A percentile compares a stretch with the other conserved stretches of the same genome.
phyloP scores from a whole-genome alignment of 495 filamentous ascomycete species.

The Neurospora tetraspora region DNA sequence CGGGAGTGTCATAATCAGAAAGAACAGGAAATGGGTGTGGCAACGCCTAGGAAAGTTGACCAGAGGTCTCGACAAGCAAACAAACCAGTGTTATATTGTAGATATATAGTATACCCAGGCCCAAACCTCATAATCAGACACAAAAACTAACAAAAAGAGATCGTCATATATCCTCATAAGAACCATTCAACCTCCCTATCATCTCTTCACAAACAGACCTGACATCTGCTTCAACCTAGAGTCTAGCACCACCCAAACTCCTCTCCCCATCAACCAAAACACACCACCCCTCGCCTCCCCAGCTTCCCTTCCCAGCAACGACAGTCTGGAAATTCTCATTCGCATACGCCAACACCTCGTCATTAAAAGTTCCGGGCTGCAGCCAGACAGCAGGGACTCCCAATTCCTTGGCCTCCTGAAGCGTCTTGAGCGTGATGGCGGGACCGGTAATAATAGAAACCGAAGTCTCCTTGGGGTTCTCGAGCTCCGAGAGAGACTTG shows the following conservation, averaged over 20 bases:
- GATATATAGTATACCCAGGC: neutral
- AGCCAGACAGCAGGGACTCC: slow-evolving; percentile 81
- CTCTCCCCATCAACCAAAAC: slow-evolving; percentile 82
- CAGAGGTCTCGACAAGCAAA: neutral
- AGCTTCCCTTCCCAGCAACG: slow-evolving; percentile 57
- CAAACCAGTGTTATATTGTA: neutral
- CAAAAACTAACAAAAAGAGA: neutral
- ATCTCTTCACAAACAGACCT: neutral
- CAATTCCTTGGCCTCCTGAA: slow-evolving; percentile 69
- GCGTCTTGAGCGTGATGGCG: slow-evolving; percentile 53
- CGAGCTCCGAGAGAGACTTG: slow-evolving; percentile 52
- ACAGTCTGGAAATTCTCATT: slow-evolving; percentile 53
- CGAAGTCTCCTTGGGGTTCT: slow-evolving; percentile 58
- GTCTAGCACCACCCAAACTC: slow-evolving; percentile 49
- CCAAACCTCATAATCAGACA: neutral
- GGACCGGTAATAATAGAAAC: slow-evolving; percentile 83
- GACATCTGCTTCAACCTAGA: slow-evolving; percentile 17
- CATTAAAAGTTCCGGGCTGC: slow-evolving; percentile 82
- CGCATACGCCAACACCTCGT: slow-evolving; percentile 60
- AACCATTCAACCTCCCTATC: neutral
- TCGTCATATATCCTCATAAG: neutral
- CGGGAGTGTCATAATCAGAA: too few species aligned
- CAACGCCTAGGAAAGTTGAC: neutral
- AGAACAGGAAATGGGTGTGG: too few species aligned
- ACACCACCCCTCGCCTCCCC: slow-evolving; percentile 73